Base-by-base conservation (phyloP, 768 basidiomycete genomes). In the Suillus discolor region DNA sequence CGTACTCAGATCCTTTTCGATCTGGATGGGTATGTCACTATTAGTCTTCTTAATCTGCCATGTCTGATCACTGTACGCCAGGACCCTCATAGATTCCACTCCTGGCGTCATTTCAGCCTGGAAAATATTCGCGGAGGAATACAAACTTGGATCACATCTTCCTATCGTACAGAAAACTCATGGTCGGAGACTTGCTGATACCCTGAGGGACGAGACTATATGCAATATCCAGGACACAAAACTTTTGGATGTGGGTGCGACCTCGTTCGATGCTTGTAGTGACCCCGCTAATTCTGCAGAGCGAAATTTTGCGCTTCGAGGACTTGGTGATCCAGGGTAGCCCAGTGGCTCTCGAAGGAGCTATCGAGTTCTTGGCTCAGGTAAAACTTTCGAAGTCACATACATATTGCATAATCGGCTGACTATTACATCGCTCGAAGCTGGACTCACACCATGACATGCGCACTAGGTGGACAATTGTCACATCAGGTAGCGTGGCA, bases 71-170 rank as follows among this genome's bases (percentile, higher is more conserved):
- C 64, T 9, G 11, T 47, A 49, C 57, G 39, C 15, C 71, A 91
- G 90, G 49, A 92, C 90, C 7, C 82, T 90, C 65, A 85, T 91
- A 71, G 92, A 94, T 77, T 93, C 92, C 3, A 94, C 93, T 6
- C 91, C 91, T 1, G 94, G 93, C 5, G 90, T 94, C n/a, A 68
- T 87, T 61, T 84, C 84, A 66, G 90, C 92, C 9, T 96, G 94
- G 94, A 79, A 85, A 60, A 85, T 79, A 54, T 95, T 93, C 73
- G 81, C 84, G 47, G 79, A 77, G 49, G 83, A 90, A 65, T 93
- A 93, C 67, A 74, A 78, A 66, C 73, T 80, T 70, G 79, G 89
- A 38, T 83, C 84, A 1, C 83, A 84, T 68, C 78, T 80, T 45
- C 67, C 76, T 18, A 77, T 89, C 20, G 83, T 85, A 5, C 84